Conservation (phyloP, 2,329 filamentous ascomycete species). For the Cytospora mali region DNA sequence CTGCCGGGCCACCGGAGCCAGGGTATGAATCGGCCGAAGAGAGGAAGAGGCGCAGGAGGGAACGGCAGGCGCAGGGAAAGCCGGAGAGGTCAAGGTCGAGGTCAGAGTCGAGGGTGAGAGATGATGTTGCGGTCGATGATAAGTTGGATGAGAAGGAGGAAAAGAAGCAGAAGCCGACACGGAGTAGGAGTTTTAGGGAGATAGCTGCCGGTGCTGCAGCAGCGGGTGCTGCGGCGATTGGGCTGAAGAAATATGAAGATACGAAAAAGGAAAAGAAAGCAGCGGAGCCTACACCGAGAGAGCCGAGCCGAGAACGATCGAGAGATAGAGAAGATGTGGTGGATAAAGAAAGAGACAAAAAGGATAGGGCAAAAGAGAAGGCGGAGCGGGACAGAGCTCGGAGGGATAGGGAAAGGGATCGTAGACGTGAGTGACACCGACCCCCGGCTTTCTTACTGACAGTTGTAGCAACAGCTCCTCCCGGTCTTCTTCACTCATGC, state of each 20-base stretch:
- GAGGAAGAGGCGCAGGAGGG: slow-evolving; percentile 33
- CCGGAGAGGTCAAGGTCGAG: slow-evolving; percentile 27
- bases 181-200: slow-evolving; percentile 59
- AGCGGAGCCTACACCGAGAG: slow-evolving; percentile 34
- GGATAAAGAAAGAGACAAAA: slow-evolving; percentile 30
- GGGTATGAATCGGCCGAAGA: slow-evolving; percentile 54
- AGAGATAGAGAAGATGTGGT: slow-evolving; percentile 38
- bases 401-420: slow-evolving; percentile 42
- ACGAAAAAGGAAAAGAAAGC: slow-evolving; percentile 46
- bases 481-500: no score
- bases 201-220: slow-evolving; percentile 58
- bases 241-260: slow-evolving; percentile 62
- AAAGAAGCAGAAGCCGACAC: slow-evolving; percentile 50
- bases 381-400: slow-evolving; percentile 36
- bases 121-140: slow-evolving; percentile 30
- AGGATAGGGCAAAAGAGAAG: slow-evolving; percentile 27
- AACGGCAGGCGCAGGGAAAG: slow-evolving; percentile 32
- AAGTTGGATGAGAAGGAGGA: slow-evolving; percentile 28
- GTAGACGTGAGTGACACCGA: slow-evolving; percentile 37
- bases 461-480: neutral
- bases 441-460: neutral
- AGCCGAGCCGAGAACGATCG: slow-evolving; percentile 41
- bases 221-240: slow-evolving; percentile 63
- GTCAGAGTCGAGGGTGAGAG: slow-evolving; percentile 35
- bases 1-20: slow-evolving; percentile 12